A percentile compares a stretch with the other conserved stretches of the same genome.
Conservation (phyloP, 345 rosid species). For the Lepidium didymum region DNA sequence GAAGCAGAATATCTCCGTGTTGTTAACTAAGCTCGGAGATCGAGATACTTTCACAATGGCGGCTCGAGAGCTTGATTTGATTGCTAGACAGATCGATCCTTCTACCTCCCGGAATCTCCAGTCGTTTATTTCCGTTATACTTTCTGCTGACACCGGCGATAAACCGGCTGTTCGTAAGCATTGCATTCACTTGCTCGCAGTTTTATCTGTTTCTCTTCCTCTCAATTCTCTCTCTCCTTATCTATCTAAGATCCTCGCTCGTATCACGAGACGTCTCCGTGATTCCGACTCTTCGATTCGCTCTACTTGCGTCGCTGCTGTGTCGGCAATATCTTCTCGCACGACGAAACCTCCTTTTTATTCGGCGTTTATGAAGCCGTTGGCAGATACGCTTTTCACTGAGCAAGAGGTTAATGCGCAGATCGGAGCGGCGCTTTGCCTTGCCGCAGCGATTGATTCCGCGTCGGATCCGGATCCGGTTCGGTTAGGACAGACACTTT, state of each 20-base stretch:
- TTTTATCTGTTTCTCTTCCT: slow-evolving; percentile 43
- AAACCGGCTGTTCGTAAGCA: slow-evolving; percentile 69
- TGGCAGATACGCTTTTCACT: slow-evolving; percentile 74
- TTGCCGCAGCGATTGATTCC: slow-evolving; percentile 74
- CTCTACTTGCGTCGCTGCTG: slow-evolving; percentile 56
- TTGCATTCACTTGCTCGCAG: slow-evolving; percentile 60
- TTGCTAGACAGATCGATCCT: slow-evolving; percentile 52
- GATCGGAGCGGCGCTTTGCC: slow-evolving; percentile 74
- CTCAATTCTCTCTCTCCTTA: slow-evolving; percentile 48
- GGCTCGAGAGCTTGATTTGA: slow-evolving; percentile 59
- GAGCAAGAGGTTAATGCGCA: slow-evolving; percentile 80
- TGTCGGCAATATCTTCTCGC: slow-evolving; percentile 53
- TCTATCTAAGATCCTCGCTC: slow-evolving; percentile 61
- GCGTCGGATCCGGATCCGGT: slow-evolving; percentile 65
- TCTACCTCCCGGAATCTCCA: slow-evolving; percentile 41
- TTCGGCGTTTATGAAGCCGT: slow-evolving; percentile 56
- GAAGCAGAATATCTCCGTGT: slow-evolving; percentile 45
- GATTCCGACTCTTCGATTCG: slow-evolving; percentile 76
- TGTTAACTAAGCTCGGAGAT: slow-evolving; percentile 74
- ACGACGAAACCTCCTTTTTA: slow-evolving; percentile 50
- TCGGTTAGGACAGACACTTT: slow-evolving; percentile 41
- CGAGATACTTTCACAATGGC: slow-evolving; percentile 74
- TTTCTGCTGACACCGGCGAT: slow-evolving; percentile 64
- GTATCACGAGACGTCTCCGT: slow-evolving; percentile 63
- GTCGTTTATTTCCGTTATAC: slow-evolving; percentile 58